These are phyloP conservation scores for Panaeolus cyanescens DNA, from an alignment of 768 basidiomycete genomes.

Conservation along the genomic window DNA sequence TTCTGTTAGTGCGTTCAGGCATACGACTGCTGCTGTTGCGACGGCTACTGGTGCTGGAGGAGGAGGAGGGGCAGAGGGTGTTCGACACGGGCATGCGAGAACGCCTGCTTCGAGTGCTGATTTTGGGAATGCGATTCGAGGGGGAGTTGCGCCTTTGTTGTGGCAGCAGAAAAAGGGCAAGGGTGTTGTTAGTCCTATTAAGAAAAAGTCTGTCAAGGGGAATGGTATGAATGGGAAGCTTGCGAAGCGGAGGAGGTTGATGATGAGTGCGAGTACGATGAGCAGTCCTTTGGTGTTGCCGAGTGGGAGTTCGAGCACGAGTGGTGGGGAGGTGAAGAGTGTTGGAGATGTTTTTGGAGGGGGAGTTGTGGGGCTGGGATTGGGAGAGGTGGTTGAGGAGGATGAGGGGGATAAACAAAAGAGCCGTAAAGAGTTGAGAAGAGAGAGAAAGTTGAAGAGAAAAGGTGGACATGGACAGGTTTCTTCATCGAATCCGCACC, in stretches of 20 bases:
- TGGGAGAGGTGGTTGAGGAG: not conserved
- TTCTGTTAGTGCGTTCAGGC: conserved; percentile 72
- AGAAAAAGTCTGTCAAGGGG: conserved; percentile 6
- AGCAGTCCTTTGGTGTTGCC: conserved; percentile 34
- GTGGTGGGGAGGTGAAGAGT: not conserved
- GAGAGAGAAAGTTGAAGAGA: conserved; percentile 70
- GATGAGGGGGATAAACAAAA: conserved; percentile 30
- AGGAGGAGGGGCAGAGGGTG: conserved; percentile 14
- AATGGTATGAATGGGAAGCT: conserved; percentile 23
- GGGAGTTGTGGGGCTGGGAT: conserved; percentile 53
- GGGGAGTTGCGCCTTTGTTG: conserved; percentile 57
- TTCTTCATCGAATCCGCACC: conserved; percentile 45
- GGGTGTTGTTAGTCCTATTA: conserved; percentile 3
- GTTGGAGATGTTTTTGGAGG: conserved; percentile 25
- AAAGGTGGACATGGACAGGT: conserved; percentile 51
- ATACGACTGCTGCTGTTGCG: conserved; percentile 43
- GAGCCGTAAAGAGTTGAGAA: conserved; percentile 62
- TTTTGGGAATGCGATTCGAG: conserved; percentile 53
- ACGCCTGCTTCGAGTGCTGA: conserved; percentile 36
- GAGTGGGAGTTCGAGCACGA: conserved; percentile 47
- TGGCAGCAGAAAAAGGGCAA: conserved; percentile 48
- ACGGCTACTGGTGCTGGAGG: conserved; percentile 19
- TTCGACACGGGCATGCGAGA: conserved; percentile 16
- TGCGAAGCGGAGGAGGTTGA: conserved; percentile 23
- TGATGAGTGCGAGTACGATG: conserved; percentile 26